Evolutionary conservation across 2,329 filamentous ascomycete species (phyloP).

Genomic region (Pseudopithomyces chartarum): DNA sequence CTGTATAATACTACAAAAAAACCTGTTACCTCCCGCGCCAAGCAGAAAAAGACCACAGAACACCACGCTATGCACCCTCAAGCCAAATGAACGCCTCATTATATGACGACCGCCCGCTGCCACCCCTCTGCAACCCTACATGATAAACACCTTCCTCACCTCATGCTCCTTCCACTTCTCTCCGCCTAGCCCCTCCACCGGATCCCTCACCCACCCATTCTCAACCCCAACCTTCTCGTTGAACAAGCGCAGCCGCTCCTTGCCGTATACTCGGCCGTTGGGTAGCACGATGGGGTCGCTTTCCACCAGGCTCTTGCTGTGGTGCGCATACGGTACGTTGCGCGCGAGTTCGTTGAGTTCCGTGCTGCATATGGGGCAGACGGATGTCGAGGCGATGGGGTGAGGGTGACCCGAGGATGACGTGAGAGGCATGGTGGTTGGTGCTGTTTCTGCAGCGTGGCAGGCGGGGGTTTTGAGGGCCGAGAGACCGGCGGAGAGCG

Average conservation of each 20-base stretch:
- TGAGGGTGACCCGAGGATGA: conserved; percentile 57
- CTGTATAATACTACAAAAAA: no score
- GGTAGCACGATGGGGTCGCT: conserved; percentile 84
- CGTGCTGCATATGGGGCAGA: conserved; percentile 95
- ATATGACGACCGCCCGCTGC: conserved; percentile 5
- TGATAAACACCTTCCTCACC: conserved; percentile 90
- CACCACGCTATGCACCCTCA: conserved; percentile 14
- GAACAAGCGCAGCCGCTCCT: conserved; percentile 73
- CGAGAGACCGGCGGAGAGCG: conserved; percentile 86
- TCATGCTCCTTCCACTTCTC: conserved; percentile 54
- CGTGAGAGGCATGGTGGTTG: conserved; percentile 57
- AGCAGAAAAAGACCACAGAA: background rate
- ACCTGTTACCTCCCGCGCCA: no score
- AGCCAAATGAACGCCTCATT: background rate
- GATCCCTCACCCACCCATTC: conserved; percentile 73
- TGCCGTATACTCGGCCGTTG: conserved; percentile 84
- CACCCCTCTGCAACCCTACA: conserved; percentile 50
- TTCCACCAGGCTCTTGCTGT: conserved; percentile 92
- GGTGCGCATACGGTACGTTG: conserved; percentile 90
- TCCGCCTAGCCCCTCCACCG: conserved; percentile 66
- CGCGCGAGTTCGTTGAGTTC: conserved; percentile 91
- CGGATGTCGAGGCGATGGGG: conserved; percentile 54
- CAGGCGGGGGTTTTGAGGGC: conserved; percentile 95
- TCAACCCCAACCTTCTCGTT: conserved; percentile 78
- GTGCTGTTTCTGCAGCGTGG: conserved; percentile 69